Evolutionary conservation across 257 asterid species (phyloP).

Genomic region (Solanum chaucha): DNA sequence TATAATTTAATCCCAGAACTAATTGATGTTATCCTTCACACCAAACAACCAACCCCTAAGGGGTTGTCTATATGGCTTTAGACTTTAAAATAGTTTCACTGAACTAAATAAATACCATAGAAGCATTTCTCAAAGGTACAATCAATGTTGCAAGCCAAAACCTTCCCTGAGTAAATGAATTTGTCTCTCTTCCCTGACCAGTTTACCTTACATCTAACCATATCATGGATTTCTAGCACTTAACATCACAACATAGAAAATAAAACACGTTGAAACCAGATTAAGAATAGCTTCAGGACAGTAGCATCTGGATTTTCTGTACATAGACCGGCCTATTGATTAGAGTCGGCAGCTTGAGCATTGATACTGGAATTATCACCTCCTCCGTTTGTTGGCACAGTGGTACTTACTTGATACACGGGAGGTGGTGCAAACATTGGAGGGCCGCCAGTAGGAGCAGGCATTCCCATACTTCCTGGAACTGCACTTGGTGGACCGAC

Average conservation of each 20-base stretch:
- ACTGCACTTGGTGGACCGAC: constrained; percentile 38
- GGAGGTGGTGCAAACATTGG: constrained; percentile 30
- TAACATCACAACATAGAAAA: background rate
- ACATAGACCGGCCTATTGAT: constrained; percentile 19
- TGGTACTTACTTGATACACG: constrained; percentile 35
- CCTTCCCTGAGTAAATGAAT: background rate
- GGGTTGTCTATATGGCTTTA: background rate
- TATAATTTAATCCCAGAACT: too few relatives aligned
- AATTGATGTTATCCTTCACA: background rate
- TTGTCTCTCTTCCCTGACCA: background rate
- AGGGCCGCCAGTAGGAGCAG: constrained; percentile 44
- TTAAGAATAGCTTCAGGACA: background rate
- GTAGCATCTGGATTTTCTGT: background rate
- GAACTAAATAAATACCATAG: background rate
- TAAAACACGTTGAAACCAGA: background rate
- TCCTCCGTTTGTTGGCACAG: constrained; percentile 33
- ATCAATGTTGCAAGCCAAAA: background rate
- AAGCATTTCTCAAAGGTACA: background rate
- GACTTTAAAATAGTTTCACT: background rate
- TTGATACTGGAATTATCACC: constrained; percentile 35
- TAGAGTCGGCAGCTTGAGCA: constrained; percentile 31
- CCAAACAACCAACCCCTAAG: background rate
- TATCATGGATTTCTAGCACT: background rate
- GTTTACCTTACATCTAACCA: background rate
- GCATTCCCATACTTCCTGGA: constrained; percentile 52